Evolutionary conservation across 352 stramenopile species (phyloP).

Genomic region (Pythium aristosporum): DNA sequence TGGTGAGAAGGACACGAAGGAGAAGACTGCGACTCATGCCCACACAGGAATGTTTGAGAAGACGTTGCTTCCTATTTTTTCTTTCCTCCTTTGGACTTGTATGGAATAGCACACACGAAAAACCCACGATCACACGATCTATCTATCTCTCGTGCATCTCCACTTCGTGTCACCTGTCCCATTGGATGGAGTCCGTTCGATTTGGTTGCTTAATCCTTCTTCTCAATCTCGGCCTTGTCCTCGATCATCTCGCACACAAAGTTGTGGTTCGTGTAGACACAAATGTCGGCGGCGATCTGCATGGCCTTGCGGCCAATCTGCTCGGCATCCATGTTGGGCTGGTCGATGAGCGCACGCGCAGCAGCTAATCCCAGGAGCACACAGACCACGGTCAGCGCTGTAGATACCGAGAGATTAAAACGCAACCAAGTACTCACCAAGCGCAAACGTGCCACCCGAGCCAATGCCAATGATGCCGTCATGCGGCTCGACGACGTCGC

Average conservation of each 20-base stretch:
- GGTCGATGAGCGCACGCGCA: conserved; percentile 94
- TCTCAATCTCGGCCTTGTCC: conserved; percentile 43
- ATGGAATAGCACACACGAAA: conserved; percentile 28
- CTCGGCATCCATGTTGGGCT: conserved; percentile 92
- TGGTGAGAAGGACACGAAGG: not conserved
- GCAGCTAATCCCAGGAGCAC: conserved; percentile 63
- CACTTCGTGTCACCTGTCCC: not conserved
- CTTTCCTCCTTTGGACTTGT: conserved; percentile 25
- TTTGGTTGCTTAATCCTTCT: conserved; percentile 35
- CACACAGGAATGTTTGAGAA: conserved; percentile 7
- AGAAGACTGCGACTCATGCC: not conserved
- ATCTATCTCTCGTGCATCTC: conserved; percentile 20
- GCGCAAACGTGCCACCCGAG: conserved; percentile 91
- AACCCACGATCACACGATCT: conserved; percentile 16
- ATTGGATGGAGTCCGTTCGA: not conserved
- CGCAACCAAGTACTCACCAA: conserved; percentile 62
- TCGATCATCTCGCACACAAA: conserved; percentile 93
- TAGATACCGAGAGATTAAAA: not conserved
- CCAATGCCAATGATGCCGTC: conserved; percentile 97
- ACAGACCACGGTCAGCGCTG: not conserved
- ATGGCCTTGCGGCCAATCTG: conserved; percentile 93
- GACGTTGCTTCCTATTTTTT: conserved; percentile 11
- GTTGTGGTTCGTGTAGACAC: conserved; percentile 98
- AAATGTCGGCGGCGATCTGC: conserved; percentile 97
- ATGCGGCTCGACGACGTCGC: conserved; percentile 96